Evolutionary conservation across 2,329 filamentous ascomycete genomes (phyloP).

Genomic region (Aureobasidium sp.): DNA sequence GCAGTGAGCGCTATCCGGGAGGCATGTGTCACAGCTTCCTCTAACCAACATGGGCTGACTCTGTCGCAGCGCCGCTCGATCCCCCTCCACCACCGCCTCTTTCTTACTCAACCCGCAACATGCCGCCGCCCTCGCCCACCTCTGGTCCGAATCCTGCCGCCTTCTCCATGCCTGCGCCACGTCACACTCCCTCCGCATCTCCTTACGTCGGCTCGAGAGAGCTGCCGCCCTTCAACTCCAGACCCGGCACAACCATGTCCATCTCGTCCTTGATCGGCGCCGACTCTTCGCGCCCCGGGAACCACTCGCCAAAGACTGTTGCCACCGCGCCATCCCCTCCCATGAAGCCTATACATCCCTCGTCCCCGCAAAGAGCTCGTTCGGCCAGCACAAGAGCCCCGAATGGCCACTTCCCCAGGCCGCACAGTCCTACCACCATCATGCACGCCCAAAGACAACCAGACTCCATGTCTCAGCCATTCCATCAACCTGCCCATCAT

Average conservation of each 20-base stretch:
- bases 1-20: constrained; percentile 22
- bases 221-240: constrained; percentile 44
- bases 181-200: constrained; percentile 39
- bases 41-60: constrained; percentile 13
- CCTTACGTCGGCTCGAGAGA: constrained; percentile 48
- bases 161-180: constrained; percentile 31
- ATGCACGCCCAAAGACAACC: neutral
- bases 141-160: constrained; percentile 34
- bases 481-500: neutral
- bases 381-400: constrained; percentile 32
- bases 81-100: constrained; percentile 30
- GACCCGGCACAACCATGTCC: constrained; percentile 58
- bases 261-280: constrained; percentile 64
- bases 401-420: constrained; percentile 21
- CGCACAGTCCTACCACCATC: constrained; percentile 21
- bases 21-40: neutral
- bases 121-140: constrained; percentile 45
- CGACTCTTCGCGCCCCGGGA: constrained; percentile 21
- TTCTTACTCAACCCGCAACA: constrained; percentile 38
- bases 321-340: constrained; percentile 26
- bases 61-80: constrained; percentile 24
- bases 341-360: constrained; percentile 40
- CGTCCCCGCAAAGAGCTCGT: constrained; percentile 36
- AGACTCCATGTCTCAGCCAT: constrained; percentile 12
- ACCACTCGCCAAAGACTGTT: constrained; percentile 28